Evolutionary conservation across 1,139 yeast species (phyloP).

Genomic region (Zygoascus sp.): DNA sequence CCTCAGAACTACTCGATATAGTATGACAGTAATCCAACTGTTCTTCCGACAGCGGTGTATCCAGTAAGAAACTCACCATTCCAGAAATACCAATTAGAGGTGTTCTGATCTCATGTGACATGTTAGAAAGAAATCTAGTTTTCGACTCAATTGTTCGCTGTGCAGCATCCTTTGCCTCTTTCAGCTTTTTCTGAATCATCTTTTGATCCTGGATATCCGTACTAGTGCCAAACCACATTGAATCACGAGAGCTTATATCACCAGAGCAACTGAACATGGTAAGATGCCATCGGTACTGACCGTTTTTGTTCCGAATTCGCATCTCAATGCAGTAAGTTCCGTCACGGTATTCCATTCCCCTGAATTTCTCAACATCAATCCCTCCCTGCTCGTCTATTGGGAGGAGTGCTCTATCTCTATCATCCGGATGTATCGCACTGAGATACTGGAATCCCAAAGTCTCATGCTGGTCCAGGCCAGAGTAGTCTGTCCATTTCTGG

Average conservation of each 20-base stretch:
- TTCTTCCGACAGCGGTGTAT: conserved; percentile 71
- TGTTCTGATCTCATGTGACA: conserved; percentile 87
- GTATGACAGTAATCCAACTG: conserved; percentile 80
- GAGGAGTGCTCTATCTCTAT: conserved; percentile 29
- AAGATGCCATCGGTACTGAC: conserved; percentile 34
- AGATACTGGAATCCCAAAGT: conserved; percentile 33
- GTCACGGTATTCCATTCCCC: conserved; percentile 16
- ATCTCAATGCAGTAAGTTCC: conserved; percentile 28
- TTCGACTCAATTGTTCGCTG: conserved; percentile 90
- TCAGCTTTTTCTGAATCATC: conserved; percentile 54
- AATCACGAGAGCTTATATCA: conserved; percentile 16
- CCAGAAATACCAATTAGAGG: conserved; percentile 92
- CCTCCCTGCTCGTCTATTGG: conserved; percentile 17
- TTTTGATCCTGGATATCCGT: conserved; percentile 36
- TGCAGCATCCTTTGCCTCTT: conserved; percentile 83
- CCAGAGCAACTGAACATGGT: conserved; percentile 30
- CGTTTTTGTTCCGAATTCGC: conserved; percentile 27
- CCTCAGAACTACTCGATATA: conserved; percentile 73
- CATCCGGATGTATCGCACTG: conserved; percentile 31
- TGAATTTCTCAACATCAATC: conserved; percentile 16
- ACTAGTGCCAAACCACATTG: conserved; percentile 35
- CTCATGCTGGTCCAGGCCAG: conserved; percentile 31
- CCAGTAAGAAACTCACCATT: conserved; percentile 89
- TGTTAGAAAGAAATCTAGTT: conserved; percentile 85
- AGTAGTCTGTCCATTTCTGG: conserved; percentile 34